phyloP scores from a whole-genome alignment of 2,329 filamentous ascomycete genomes.

The Monosporascus sp. region DNA sequence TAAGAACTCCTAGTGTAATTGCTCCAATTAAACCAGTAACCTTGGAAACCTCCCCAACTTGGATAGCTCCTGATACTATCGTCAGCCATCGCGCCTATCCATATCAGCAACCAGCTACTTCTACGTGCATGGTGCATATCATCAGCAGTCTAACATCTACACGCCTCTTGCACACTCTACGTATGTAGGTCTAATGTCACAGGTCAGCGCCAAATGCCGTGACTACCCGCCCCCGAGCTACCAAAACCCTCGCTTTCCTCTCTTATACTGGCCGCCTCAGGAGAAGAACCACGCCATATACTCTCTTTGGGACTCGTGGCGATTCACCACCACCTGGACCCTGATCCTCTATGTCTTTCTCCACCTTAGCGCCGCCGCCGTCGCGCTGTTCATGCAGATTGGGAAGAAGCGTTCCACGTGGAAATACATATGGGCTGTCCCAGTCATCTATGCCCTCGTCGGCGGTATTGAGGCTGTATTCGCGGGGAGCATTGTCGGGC shows the following conservation, averaged over 20 bases:
- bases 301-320: slow-evolving; percentile 72
- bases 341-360: slow-evolving; percentile 71
- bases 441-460: slow-evolving; percentile 63
- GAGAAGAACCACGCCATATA: slow-evolving; percentile 59
- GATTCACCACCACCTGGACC: slow-evolving; percentile 84
- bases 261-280: slow-evolving; percentile 69
- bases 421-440: slow-evolving; percentile 66
- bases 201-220: slow-evolving; percentile 12
- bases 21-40: too few species aligned
- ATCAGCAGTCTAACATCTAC: too few species aligned
- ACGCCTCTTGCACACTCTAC: too few species aligned
- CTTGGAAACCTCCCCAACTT: too few species aligned
- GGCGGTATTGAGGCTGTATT: slow-evolving; percentile 73
- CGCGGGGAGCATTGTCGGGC: slow-evolving; percentile 74
- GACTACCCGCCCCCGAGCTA: slow-evolving; percentile 51
- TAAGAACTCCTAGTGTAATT: too few species aligned
- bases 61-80: too few species aligned
- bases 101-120: too few species aligned
- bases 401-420: slow-evolving; percentile 48
- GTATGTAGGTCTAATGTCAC: too few species aligned
- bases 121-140: too few species aligned
- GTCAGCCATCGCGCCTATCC: too few species aligned
- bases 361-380: slow-evolving; percentile 65
- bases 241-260: slow-evolving; percentile 67
- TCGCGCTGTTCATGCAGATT: slow-evolving; percentile 68